These are phyloP conservation scores for Rutstroemia sp. DNA, from an alignment of 2,329 filamentous ascomycete species.

Conservation along the genomic window DNA sequence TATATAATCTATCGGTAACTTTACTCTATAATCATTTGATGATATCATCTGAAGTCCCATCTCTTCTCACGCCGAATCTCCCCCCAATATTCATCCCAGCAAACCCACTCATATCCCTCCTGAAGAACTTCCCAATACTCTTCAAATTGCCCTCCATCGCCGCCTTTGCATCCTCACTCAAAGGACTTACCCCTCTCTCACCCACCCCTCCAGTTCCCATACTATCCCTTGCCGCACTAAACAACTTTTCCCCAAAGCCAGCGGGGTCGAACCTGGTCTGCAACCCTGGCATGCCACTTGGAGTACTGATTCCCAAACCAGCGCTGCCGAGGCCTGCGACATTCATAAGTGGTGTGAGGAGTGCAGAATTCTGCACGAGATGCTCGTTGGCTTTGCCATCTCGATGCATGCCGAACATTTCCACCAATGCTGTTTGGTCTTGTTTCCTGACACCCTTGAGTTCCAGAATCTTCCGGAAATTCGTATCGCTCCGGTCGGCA, in stretches of 20 bases:
- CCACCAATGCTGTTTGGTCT: conserved; percentile 75
- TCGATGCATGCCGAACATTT: conserved; percentile 75
- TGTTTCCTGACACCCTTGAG: conserved; percentile 84
- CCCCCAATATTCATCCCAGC: conserved; percentile 58
- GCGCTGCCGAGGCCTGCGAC: conserved; percentile 37
- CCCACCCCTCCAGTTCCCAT: conserved; percentile 43
- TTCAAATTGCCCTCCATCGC: conserved; percentile 90
- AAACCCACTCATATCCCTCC: conserved; percentile 72
- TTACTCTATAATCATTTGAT: conserved; percentile 11
- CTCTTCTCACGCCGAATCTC: conserved; percentile 31
- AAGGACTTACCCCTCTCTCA: conserved; percentile 14
- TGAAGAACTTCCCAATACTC: conserved; percentile 95
- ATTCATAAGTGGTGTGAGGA: conserved; percentile 60
- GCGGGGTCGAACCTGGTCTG: conserved; percentile 69
- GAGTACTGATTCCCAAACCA: conserved; percentile 38
- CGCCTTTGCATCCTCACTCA: conserved; percentile 46
- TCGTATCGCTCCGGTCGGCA: conserved; percentile 82
- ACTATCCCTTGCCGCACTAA: conserved; percentile 78
- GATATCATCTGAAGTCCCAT: conserved; percentile 18
- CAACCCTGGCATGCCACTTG: conserved; percentile 32
- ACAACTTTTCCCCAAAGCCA: conserved; percentile 76
- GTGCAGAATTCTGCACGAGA: conserved; percentile 60
- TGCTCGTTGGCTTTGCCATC: conserved; percentile 65
- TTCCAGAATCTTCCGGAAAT: conserved; percentile 94
- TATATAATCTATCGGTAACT: neutral